Evolutionary conservation across 2,329 filamentous ascomycete species (phyloP).

Genomic region (Chaetomiaceae sp.): DNA sequence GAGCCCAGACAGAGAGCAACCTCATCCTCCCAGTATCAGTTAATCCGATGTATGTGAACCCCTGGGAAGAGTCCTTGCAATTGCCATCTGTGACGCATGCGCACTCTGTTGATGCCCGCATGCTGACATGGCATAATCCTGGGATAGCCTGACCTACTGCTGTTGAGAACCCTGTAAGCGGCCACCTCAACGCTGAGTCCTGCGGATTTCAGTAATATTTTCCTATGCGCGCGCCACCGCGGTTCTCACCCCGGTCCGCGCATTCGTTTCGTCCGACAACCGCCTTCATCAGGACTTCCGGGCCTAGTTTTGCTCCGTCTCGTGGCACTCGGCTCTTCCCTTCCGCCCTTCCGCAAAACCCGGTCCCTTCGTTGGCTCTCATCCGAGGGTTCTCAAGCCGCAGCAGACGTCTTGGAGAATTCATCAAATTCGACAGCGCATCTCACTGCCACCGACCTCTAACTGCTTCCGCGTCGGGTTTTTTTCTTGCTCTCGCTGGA

Average conservation of each 20-base stretch:
- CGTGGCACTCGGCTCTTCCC: background rate
- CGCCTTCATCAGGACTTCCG: background rate
- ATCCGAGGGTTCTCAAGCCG: background rate
- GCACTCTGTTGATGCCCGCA: background rate
- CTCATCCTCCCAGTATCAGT: too few relatives aligned
- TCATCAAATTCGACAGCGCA: too few relatives aligned
- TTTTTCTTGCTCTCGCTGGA: slow-evolving; percentile 17
- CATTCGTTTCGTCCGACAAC: slow-evolving; percentile 4
- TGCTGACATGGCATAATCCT: slow-evolving; percentile 13
- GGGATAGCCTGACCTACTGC: slow-evolving; percentile 10
- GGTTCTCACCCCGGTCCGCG: slow-evolving; percentile 2
- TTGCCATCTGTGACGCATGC: background rate
- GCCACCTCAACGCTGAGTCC: background rate
- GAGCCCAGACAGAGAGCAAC: background rate
- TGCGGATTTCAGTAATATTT: background rate
- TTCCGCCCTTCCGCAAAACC: background rate
- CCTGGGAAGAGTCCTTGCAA: background rate
- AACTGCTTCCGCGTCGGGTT: slow-evolving; percentile 14
- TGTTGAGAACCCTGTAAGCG: slow-evolving; percentile 4
- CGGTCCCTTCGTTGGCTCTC: background rate
- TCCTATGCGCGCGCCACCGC: slow-evolving; percentile 18
- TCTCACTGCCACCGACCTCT: slow-evolving; percentile 1
- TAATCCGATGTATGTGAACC: slow-evolving; percentile 2
- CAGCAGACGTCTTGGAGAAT: background rate
- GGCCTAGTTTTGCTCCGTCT: background rate